A percentile compares a stretch with the other conserved stretches of the same genome.
phyloP scores from a whole-genome alignment of 148 eudicot species.

The Selenicereus undatus region DNA sequence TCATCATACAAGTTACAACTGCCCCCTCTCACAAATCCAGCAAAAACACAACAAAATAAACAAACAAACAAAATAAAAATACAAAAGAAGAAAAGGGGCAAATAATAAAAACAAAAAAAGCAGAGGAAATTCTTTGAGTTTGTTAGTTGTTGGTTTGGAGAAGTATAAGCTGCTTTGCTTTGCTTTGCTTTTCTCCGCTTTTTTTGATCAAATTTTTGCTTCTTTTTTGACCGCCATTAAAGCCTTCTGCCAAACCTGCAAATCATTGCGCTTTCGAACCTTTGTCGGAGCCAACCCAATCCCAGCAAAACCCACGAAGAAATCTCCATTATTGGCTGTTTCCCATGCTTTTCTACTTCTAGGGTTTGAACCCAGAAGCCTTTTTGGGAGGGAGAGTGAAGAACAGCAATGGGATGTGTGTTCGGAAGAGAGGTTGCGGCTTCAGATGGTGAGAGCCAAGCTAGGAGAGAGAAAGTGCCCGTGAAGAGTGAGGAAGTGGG shows the following conservation, averaged over 20 bases:
- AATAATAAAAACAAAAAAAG: background rate
- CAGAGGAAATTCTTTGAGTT: background rate
- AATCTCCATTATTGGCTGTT: constrained; percentile 5
- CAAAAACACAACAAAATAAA: background rate
- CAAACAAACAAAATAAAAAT: background rate
- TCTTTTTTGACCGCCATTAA: constrained; percentile 23
- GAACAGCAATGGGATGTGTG: constrained; percentile 29
- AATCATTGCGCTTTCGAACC: constrained; percentile 16
- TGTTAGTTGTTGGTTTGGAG: background rate
- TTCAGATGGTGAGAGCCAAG: constrained; percentile 21
- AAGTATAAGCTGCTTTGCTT: background rate
- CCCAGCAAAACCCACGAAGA: background rate
- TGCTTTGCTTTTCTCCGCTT: background rate
- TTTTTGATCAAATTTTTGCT: background rate
- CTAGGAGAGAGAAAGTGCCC: constrained; percentile 31
- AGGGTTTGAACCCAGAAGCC: background rate
- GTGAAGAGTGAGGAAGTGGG: constrained; percentile 36
- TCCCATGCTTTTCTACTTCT: background rate
- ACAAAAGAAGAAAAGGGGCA: background rate
- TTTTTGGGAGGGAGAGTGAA: background rate
- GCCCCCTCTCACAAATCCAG: background rate
- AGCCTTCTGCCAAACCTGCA: background rate
- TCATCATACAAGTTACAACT: background rate
- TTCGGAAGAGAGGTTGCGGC: constrained; percentile 39
- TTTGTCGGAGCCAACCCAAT: constrained; percentile 6